These are phyloP conservation scores for Escallonia herrerae DNA, from an alignment of 129 eudicot species.

Conservation along the genomic window DNA sequence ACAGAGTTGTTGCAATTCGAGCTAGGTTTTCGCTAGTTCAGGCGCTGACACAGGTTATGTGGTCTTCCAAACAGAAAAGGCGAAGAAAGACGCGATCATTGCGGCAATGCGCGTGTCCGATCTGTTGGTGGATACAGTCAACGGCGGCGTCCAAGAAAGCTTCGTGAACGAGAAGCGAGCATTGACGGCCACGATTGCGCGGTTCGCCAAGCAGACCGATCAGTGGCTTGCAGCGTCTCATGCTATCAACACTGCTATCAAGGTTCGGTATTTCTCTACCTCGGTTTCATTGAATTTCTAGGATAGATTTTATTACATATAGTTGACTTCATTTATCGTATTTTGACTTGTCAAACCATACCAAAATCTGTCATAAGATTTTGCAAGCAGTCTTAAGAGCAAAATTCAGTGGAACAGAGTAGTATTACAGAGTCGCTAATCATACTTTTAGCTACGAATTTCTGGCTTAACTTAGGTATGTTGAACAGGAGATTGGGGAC, in stretches of 20 bases:
- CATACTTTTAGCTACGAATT: too few species aligned
- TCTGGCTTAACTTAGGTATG: neutral
- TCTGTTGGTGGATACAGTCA: slow-evolving; percentile 66
- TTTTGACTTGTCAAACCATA: too few species aligned
- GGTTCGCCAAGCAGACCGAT: slow-evolving; percentile 63
- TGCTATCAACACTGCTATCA: slow-evolving; percentile 66
- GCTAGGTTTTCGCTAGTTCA: neutral
- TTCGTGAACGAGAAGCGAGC: slow-evolving; percentile 81
- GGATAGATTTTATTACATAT: too few species aligned
- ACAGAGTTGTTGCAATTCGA: neutral
- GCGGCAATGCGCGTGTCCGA: slow-evolving; percentile 61
- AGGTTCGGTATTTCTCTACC: slow-evolving; percentile 31
- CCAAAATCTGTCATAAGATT: too few species aligned
- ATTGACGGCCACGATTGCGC: slow-evolving; percentile 38
- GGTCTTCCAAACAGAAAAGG: slow-evolving; percentile 45
- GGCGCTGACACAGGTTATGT: neutral
- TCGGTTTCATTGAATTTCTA: too few species aligned
- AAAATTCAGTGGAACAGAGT: too few species aligned
- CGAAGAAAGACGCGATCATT: slow-evolving; percentile 66
- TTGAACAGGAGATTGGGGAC: slow-evolving; percentile 83
- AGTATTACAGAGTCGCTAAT: too few species aligned
- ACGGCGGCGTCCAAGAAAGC: slow-evolving; percentile 77
- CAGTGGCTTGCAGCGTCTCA: slow-evolving; percentile 89
- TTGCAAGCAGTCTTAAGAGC: too few species aligned
- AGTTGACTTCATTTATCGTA: too few species aligned